phyloP scores from a whole-genome alignment of 2,329 filamentous ascomycete species.

The Chrysoporthe cubensis region DNA sequence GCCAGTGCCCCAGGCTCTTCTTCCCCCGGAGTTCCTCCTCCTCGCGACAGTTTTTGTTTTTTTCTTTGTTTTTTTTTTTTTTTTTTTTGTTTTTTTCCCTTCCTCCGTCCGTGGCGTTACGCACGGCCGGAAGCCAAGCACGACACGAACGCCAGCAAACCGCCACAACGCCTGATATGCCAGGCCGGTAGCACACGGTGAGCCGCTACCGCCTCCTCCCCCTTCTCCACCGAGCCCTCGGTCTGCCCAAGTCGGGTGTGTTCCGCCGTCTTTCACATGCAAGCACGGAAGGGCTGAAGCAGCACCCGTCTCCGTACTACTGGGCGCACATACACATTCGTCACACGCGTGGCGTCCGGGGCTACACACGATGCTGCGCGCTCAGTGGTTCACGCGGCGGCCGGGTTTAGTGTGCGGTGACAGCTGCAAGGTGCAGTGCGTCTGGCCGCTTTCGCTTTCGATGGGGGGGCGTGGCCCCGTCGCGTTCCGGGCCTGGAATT shows the following conservation, averaged over 20 bases:
- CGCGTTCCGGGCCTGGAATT: too few relatives aligned
- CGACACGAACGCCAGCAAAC: neutral
- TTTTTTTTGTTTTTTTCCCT: neutral
- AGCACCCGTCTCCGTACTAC: neutral
- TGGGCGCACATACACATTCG: neutral
- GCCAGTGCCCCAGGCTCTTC: too few relatives aligned
- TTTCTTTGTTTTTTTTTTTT: neutral
- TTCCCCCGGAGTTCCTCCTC: neutral
- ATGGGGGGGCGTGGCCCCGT: too few relatives aligned
- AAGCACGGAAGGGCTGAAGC: neutral
- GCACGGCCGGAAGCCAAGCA: neutral
- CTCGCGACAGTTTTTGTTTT: neutral
- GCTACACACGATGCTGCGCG: neutral
- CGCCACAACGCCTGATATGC: neutral
- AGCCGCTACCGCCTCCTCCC: neutral
- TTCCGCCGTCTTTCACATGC: neutral
- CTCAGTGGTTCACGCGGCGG: neutral
- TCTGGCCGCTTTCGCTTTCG: neutral
- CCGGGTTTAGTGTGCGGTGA: neutral
- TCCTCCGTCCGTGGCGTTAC: neutral
- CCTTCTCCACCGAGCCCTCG: neutral
- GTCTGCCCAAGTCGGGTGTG: slow-evolving; percentile 6
- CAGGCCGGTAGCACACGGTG: slow-evolving; percentile 5
- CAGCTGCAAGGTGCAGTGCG: slow-evolving; percentile 3
- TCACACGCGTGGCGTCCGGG: neutral